Evolutionary conservation across 2,329 filamentous ascomycete species (phyloP), one percentile per base, ranked within the genome.

Genomic region (Curvularia spicifera): DNA sequence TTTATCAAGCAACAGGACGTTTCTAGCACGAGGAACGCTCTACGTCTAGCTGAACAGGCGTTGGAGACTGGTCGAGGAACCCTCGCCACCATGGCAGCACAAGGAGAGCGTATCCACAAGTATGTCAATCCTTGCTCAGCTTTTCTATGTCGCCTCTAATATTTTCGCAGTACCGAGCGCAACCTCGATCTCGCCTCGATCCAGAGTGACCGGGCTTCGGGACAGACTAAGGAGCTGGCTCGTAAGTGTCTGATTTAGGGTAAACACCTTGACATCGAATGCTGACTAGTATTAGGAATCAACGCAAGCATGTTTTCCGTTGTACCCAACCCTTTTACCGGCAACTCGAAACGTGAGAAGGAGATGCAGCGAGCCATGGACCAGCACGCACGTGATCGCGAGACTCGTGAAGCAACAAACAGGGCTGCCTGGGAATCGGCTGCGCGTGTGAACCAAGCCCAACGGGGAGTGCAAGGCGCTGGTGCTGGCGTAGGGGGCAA

Each of bases 281-380:
- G 29, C 57, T 58, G 37, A 55, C 31, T 10, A 15, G 5, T 3
- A 3, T 7, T 52, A 70, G 67, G 86, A 0, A 82, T 96, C 49
- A 96, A 97, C 78, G 84, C 89, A 62, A 93, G 89, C 80, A 96
- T 97, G 92, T 97, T 97, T 71, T 90, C 91, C 5, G 85, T 93
- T 70, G 88, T 93, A 20, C 57, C 63, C 40, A 74, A 71, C 61
- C 79, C 80, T 5, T 82, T 97, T 74, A 95, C 91, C 0, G 87
- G 76, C 46, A 66, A 68, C 40, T 66, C 85, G 84, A 65, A 71
- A 33, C 68, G 71, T 26, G 91, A 95, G 64, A 82, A 89, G 50
- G 84, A 87, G 51, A 69, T 71, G 82, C 65, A 83, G 53, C 88
- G 52, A 83, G 86, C 53, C 44, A 81, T 96, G 70, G 86, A 89